Percentiles rank a stretch among this genome's conserved stretches.
These are phyloP conservation scores for Candida glucosophila DNA, from an alignment of 1,139 yeast genomes.

Conservation along the genomic window DNA sequence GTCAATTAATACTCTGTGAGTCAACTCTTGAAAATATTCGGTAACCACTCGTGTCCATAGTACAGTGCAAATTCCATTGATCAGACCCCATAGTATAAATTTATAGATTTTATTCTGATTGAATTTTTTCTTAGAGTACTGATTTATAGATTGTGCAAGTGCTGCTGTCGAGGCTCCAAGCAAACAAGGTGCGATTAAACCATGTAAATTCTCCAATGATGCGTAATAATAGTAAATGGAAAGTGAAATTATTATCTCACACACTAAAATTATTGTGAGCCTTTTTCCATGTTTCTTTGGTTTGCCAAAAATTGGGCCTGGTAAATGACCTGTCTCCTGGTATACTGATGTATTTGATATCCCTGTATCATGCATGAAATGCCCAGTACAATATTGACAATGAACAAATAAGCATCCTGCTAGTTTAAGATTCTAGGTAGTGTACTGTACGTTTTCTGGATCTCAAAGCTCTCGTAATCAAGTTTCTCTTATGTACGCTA, in stretches of 20 bases:
- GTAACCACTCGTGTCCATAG: slow-evolving; percentile 49
- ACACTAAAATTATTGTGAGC: slow-evolving; percentile 10
- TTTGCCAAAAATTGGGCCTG: too few relatives aligned
- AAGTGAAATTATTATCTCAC: slow-evolving; percentile 16
- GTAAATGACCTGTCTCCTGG: too few relatives aligned
- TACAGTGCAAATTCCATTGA: slow-evolving; percentile 49
- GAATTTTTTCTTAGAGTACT: slow-evolving; percentile 33
- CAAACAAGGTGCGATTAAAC: slow-evolving; percentile 30
- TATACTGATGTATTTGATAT: too few relatives aligned
- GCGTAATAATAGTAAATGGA: slow-evolving; percentile 22
- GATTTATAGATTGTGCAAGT: slow-evolving; percentile 51
- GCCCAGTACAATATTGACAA: too few relatives aligned
- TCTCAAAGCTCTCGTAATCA: too few relatives aligned
- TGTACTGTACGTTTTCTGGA: too few relatives aligned
- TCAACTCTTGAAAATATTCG: slow-evolving; percentile 21
- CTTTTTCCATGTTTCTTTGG: too few relatives aligned
- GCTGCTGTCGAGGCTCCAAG: slow-evolving; percentile 45
- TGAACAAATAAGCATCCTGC: too few relatives aligned
- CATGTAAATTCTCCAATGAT: slow-evolving; percentile 11
- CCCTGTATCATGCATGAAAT: too few relatives aligned
- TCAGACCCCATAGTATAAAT: slow-evolving; percentile 52
- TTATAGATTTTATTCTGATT: slow-evolving; percentile 35
- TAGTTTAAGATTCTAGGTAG: too few relatives aligned
- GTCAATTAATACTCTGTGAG: slow-evolving; percentile 39
- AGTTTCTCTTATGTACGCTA: too few relatives aligned